phyloP scores from a whole-genome alignment of 2,329 filamentous ascomycete genomes.

The Fusarium coffeatum region DNA sequence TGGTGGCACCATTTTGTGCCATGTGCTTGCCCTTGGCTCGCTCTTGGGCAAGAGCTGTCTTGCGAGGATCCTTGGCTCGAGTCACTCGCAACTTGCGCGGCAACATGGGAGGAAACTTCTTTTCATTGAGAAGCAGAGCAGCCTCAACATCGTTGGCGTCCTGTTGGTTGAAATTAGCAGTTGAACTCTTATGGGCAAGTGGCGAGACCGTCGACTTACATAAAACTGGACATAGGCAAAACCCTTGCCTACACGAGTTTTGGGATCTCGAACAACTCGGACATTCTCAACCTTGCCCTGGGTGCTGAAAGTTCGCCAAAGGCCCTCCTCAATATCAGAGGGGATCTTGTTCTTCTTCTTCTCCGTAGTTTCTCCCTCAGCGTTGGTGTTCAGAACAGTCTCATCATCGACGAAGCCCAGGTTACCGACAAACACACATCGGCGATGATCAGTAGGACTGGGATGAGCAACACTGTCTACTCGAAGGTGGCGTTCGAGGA shows the following conservation, averaged over 20 bases:
- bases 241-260: constrained; percentile 93
- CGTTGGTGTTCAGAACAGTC: constrained; percentile 72
- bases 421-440: constrained; percentile 97
- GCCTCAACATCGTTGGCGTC: constrained; percentile 89
- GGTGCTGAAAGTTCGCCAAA: constrained; percentile 84
- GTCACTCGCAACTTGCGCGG: constrained; percentile 87
- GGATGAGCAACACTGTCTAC: constrained; percentile 94
- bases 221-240: constrained; percentile 98
- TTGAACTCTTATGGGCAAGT: neutral
- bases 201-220: constrained; percentile 55
- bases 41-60: constrained; percentile 63
- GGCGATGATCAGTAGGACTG: constrained; percentile 80
- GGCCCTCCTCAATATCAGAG: constrained; percentile 90
- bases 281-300: constrained; percentile 90
- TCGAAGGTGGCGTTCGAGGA: constrained; percentile 88
- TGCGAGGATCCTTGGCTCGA: constrained; percentile 80
- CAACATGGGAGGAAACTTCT: constrained; percentile 95
- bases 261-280: constrained; percentile 87
- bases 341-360: constrained; percentile 81
- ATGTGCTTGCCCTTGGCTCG: constrained; percentile 49
- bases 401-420: constrained; percentile 96
- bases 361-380: constrained; percentile 73
- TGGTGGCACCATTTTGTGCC: constrained; percentile 53
- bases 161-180: constrained; percentile 50
- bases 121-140: constrained; percentile 87